These are phyloP conservation scores for Schizophyllum amplum DNA, from an alignment of 1,284 basidiomycete genomes.

Conservation along the genomic window DNA sequence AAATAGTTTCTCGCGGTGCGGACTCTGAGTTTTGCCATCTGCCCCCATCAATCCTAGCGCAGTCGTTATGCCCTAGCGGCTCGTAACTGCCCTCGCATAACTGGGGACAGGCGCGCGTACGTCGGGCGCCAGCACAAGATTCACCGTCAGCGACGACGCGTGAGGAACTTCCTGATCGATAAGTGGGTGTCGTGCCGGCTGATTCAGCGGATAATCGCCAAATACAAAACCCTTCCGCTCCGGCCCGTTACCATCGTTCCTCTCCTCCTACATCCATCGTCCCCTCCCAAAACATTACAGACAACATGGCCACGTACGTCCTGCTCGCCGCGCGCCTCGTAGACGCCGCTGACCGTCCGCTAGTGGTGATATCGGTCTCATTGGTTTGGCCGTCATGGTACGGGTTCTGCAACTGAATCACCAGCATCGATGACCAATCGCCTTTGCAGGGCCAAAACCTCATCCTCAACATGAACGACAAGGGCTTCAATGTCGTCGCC, in stretches of 20 bases:
- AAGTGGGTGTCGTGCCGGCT: not conserved
- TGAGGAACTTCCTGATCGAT: not conserved
- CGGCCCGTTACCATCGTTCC: constrained; percentile 20
- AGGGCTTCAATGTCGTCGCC: constrained; percentile 94
- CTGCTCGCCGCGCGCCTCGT: constrained; percentile 7
- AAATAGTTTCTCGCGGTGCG: too few species aligned
- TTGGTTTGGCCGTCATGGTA: constrained; percentile 97
- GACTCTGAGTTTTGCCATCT: too few species aligned
- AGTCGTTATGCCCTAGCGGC: too few species aligned
- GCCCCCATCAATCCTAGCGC: too few species aligned
- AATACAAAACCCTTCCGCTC: constrained; percentile 3
- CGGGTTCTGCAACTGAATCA: constrained; percentile 18
- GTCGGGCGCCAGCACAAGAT: too few species aligned
- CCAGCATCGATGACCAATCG: constrained; percentile 11
- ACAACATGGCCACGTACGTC: constrained; percentile 38
- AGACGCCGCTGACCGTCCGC: not conserved
- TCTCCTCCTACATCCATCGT: constrained; percentile 21
- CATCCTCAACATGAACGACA: constrained; percentile 98
- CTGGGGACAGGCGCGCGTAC: too few species aligned
- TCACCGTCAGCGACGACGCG: not conserved
- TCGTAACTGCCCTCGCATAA: too few species aligned
- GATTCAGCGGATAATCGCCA: not conserved
- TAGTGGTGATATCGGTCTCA: constrained; percentile 88
- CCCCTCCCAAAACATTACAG: constrained; percentile 4
- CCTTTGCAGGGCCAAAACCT: constrained; percentile 83